Evolutionary conservation across 805 yeast genomes (phyloP).

Genomic region (Wickerhamomyces canadensis): DNA sequence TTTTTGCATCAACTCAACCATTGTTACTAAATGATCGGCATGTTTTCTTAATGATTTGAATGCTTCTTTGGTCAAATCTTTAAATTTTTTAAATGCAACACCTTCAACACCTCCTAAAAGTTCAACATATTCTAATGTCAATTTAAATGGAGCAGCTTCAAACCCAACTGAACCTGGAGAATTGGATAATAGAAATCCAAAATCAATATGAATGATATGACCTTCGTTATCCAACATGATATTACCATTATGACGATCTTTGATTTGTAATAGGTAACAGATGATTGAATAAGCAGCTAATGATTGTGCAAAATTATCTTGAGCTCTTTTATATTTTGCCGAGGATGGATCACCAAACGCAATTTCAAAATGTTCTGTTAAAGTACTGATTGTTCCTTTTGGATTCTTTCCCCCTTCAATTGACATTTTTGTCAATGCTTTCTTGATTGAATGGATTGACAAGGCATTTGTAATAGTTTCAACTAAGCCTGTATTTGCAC

Average conservation of each 20-base stretch:
- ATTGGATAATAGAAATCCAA: constrained; percentile 87
- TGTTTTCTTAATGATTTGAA: constrained; percentile 70
- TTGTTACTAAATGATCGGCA: constrained; percentile 66
- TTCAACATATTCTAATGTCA: constrained; percentile 86
- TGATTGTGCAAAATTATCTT: constrained; percentile 77
- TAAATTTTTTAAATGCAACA: constrained; percentile 54
- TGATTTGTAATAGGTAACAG: constrained; percentile 84
- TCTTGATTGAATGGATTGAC: constrained; percentile 90
- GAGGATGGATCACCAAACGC: constrained; percentile 65
- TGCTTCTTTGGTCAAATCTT: constrained; percentile 58
- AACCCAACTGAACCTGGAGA: constrained; percentile 97
- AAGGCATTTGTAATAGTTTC: constrained; percentile 95
- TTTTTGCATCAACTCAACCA: constrained; percentile 92
- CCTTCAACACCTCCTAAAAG: constrained; percentile 76
- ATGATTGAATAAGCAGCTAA: constrained; percentile 90
- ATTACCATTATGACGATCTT: constrained; percentile 96
- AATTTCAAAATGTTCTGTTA: constrained; percentile 72
- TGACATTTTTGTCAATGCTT: constrained; percentile 77
- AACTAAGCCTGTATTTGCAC: constrained; percentile 86
- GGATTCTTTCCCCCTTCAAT: constrained; percentile 62
- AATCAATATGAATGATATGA: constrained; percentile 91
- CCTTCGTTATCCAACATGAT: constrained; percentile 96
- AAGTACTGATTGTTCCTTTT: constrained; percentile 62
- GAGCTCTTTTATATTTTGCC: constrained; percentile 62
- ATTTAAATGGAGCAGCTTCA: constrained; percentile 95